Base-by-base conservation (phyloP, 352 stramenopile genomes). In the Globisporangium splendens region DNA sequence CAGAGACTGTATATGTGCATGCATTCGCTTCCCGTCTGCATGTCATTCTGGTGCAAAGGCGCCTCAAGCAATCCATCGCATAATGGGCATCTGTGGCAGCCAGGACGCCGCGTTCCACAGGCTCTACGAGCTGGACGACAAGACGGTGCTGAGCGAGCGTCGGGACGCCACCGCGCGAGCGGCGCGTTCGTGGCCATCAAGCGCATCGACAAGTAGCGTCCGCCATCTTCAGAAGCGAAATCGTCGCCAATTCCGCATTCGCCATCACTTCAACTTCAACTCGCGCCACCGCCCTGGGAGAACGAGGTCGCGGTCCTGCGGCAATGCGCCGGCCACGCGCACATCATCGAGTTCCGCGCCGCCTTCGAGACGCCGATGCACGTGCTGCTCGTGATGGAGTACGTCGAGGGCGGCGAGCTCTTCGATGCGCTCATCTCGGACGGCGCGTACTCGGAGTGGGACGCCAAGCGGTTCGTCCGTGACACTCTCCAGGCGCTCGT, bases 381-480 rank as follows among this genome's bases (percentile, higher is more conserved):
- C 46, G 78, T 82, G 33, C 82, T 77, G 53, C 63, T 91, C 47
- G 68, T 89, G 38, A 88, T 73, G 57, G 81, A 91, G 54, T 58
- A 82, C 39, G 76, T 79, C 2, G 61, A 65, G 0, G 81, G 81
- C 41, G 81, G 81, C 1, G 78, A 91, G 51, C 81, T 91, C 53
- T 89, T 91, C 51, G 69, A 91, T 47, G 68, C 80, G 18, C 68
- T 91, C 43, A 86, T 89, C 53, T 56, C 86, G 31, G 78, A 88
- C 46, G 81, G 81, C 14, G 81, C 81, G 46, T 91, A 91, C 70
- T 91, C 81, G 21, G 81, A 91, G 61, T 88, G 77, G 70, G 76
- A 89, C 35, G 76, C 81, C 31, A 70, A 74, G 38, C 63, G 72
- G 2, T 81, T 87, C 28, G 62, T 69, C 10, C 38, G 59, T 3